A percentile compares a stretch with the other conserved stretches of the same genome.
phyloP scores from a whole-genome alignment of 2,329 filamentous ascomycete genomes.

The Colletotrichum chlorophyti region DNA sequence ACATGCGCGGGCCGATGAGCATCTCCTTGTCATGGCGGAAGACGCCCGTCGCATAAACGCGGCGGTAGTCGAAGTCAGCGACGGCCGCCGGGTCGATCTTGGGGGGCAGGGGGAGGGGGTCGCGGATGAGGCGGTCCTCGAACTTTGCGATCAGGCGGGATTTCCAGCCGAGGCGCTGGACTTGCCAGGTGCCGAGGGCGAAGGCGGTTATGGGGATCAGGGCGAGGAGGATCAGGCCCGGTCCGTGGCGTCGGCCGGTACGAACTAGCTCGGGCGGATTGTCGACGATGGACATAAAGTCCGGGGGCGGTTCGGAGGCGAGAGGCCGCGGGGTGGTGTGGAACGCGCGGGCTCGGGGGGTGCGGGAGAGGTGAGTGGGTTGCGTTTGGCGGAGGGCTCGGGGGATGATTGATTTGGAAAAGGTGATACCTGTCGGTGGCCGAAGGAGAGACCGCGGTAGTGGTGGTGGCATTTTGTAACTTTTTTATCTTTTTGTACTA shows the following conservation, averaged over 20 bases:
- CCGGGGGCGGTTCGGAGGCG: conserved; percentile 48
- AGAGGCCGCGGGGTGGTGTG: conserved; percentile 28
- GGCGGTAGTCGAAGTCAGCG: conserved; percentile 89
- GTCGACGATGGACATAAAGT: conserved; percentile 87
- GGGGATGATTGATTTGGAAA: not conserved
- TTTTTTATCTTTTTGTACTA: too few species aligned
- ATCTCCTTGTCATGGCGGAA: conserved; percentile 93
- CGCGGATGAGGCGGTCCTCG: conserved; percentile 87
- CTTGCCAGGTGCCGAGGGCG: conserved; percentile 90
- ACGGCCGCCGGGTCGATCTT: conserved; percentile 82
- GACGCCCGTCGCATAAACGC: conserved; percentile 76
- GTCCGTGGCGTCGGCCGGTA: conserved; percentile 74
- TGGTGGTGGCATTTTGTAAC: conserved; percentile 16
- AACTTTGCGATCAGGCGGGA: conserved; percentile 88
- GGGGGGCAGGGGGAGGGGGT: conserved; percentile 85
- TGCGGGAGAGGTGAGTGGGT: not conserved
- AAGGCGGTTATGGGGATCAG: conserved; percentile 93
- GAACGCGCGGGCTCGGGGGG: conserved; percentile 12
- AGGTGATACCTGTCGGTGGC: not conserved
- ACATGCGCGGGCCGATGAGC: conserved; percentile 89
- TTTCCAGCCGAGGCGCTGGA: conserved; percentile 92
- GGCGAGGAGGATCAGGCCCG: conserved; percentile 81
- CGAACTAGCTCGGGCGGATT: conserved; percentile 83
- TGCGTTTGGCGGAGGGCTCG: not conserved
- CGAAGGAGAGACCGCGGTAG: conserved; percentile 6